Base-by-base conservation (phyloP, 2,329 filamentous ascomycete species). In the Fusarium tricinctum region DNA sequence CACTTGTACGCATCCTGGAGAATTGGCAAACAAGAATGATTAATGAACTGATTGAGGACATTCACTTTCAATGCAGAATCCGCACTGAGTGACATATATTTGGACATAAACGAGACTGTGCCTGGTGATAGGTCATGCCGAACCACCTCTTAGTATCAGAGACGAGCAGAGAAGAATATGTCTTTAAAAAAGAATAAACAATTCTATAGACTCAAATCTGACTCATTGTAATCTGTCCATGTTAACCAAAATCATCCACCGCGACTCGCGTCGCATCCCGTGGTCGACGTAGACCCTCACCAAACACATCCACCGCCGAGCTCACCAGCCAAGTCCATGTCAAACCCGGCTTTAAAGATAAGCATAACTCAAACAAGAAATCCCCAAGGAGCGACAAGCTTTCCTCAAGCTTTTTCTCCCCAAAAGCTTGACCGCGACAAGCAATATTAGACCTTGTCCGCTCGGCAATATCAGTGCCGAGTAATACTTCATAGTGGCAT, bases 341-440 rank as follows among this genome's bases (percentile, higher is more conserved):
- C 17, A 32, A 65, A 19, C 32, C 38, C 23, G 28, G 19, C 12
- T 44, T 28, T 33, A 40, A 23, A 44, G 20, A 50, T 44, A 53
- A 59, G 26, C 35, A 42, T 45, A 50, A 13, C 19, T 6, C 39
- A 58, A 33, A 52, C 20, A 38, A 56, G 22, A 23, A 45, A 51
- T 30, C 10, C 35, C 35, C 35, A 10, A 38, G 17, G 35, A 49
- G 23, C 23, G 19, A 62, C 58, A 65, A 68, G 64, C 64, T 54
- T 67, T 64, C 40, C 23, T 33, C 19, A 68, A 44, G 63, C 58
- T 59, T 63, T 7, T 58, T 48, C 8, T 9, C 35, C 30, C 14
- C 39, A 20, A 68, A 68, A 63, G 63, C 64, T 68, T 68, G 63
- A 59, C 19, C 22, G 19, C n/a, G 32, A 66, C 42, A 66, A 66